These are phyloP conservation scores for Priceomyces medius DNA, from an alignment of 805 yeast genomes.

Conservation along the genomic window DNA sequence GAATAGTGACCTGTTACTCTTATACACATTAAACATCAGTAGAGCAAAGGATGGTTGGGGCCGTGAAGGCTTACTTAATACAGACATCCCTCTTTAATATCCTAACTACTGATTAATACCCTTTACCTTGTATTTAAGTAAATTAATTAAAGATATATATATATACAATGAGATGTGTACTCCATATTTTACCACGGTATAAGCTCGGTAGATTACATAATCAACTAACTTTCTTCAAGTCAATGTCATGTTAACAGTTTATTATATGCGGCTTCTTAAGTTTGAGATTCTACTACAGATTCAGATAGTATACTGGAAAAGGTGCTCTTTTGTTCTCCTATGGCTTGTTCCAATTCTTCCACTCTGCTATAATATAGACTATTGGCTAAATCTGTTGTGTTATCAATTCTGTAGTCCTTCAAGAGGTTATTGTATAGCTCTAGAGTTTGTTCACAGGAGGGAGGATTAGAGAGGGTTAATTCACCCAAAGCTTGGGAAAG, in stretches of 20 bases:
- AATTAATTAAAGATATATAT: not conserved
- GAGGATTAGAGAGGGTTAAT: constrained; percentile 14
- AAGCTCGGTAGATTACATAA: not conserved
- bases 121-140: not conserved
- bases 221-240: not conserved
- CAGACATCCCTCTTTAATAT: not conserved
- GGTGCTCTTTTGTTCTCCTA: constrained; percentile 22
- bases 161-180: not conserved
- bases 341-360: constrained; percentile 28
- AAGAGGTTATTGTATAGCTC: constrained; percentile 29
- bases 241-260: constrained; percentile 22
- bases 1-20: constrained; percentile 38
- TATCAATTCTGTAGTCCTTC: constrained; percentile 22
- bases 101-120: not conserved
- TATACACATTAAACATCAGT: constrained; percentile 31
- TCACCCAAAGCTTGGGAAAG: constrained; percentile 20
- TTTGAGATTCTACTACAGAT: not conserved
- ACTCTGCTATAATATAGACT: constrained; percentile 30
- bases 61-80: not conserved
- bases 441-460: constrained; percentile 18
- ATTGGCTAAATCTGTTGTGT: constrained; percentile 43
- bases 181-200: not conserved
- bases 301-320: constrained; percentile 17
- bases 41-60: not conserved
- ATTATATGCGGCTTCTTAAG: not conserved